Conservation (phyloP, 106 monocot species). For the Chionographis japonica region DNA sequence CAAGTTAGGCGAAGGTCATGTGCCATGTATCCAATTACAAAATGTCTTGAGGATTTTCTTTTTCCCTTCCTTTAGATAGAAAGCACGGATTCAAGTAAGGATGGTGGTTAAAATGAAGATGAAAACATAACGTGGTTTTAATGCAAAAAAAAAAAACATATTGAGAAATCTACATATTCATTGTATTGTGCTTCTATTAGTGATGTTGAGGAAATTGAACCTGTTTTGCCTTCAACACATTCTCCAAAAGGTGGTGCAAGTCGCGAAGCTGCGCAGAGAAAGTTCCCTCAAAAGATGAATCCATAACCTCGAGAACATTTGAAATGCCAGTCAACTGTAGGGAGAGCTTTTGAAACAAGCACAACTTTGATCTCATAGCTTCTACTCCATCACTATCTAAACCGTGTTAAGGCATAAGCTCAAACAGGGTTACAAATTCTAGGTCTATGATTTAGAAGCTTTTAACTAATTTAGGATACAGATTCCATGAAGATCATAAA, state of each 20-base stretch:
- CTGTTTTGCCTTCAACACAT: constrained; percentile 76
- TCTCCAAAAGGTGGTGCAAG: constrained; percentile 65
- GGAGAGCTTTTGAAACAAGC: constrained; percentile 41
- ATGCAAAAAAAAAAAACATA: not conserved
- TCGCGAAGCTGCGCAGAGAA: constrained; percentile 48
- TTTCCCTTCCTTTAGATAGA: too few species aligned
- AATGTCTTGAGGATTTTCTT: too few species aligned
- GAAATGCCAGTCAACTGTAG: constrained; percentile 58
- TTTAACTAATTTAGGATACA: constrained; percentile 57
- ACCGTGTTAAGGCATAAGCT: constrained; percentile 30
- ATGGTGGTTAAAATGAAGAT: too few species aligned
- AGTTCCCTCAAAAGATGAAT: constrained; percentile 54
- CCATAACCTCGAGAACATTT: constrained; percentile 81
- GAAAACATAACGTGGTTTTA: too few species aligned
- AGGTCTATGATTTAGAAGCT: not conserved
- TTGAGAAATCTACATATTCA: not conserved
- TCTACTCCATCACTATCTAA: constrained; percentile 43
- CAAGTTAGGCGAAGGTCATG: too few species aligned
- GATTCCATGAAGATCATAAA: constrained; percentile 41
- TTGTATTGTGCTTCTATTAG: not conserved
- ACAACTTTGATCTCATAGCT: constrained; percentile 43
- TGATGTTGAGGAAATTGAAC: constrained; percentile 29
- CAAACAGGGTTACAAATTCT: not conserved
- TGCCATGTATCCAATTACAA: too few species aligned
- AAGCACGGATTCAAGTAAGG: too few species aligned